Evolutionary conservation across 177 flowering plant species (phyloP), one percentile per base, ranked within the genome.

Genomic region (Tripterygium wilfordii): DNA sequence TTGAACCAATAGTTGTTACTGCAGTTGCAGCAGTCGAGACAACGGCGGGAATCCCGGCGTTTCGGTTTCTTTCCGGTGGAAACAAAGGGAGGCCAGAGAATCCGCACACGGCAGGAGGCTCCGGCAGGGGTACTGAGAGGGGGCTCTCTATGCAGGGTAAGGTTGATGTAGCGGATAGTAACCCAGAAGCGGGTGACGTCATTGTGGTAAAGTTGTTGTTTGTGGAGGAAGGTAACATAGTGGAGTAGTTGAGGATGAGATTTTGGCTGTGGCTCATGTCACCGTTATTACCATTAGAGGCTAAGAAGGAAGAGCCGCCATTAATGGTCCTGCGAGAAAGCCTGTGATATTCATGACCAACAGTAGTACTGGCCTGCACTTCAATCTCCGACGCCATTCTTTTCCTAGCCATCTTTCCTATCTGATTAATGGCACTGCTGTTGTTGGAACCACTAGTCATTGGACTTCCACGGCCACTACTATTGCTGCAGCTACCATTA

Each of bases 31-130:
- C 25, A 27, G 36, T 10, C 0, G 30, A 0, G 22, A 28, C 2
- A 17, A 4, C 12, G 20, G 18, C 10, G 9, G n/a, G 13, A 41
- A 27, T 23, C 26, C n/a, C 10, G 44, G 36, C 8, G 58, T 45
- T 39, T 22, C 51, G 44, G 18, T 76, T 79, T n/a, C n/a, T n/a
- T n/a, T n/a, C n/a, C 0, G 98, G 78, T 1, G 84, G 88, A 43
- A 91, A 91, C 36, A 87, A 52, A 2, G 98, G 96, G 35, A 87
- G 55, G 23, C 96, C 96, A 12, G 98, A 87, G 64, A 85, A 87
- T 13, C 80, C 88, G 48, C 97, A 89, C 0, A 89, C 70, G 3
- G 82, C 65, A 0, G 83, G 85, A 1, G 68, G 46, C 21, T 63
- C 56, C 2, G 66, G 26, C 28, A 10, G 29, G 24, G 18, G 4